These are phyloP conservation scores for Pseudocercospora pini-densiflorae DNA, from an alignment of 2,329 filamentous ascomycete species.

Conservation along the genomic window DNA sequence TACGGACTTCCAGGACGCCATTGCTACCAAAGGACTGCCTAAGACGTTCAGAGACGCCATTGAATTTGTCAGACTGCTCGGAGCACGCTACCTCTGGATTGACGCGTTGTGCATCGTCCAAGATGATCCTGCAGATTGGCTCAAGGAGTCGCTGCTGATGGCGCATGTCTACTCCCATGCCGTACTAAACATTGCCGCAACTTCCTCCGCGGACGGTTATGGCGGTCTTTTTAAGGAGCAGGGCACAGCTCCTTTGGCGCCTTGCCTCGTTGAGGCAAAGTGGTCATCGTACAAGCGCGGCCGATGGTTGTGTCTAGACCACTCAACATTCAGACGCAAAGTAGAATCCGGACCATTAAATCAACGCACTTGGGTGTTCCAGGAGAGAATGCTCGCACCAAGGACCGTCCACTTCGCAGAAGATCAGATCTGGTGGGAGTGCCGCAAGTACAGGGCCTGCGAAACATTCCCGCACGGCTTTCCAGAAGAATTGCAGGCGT, in stretches of 20 bases:
- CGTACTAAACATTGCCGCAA: not conserved
- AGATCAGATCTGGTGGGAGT: conserved; percentile 15
- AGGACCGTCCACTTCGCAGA: conserved; percentile 9
- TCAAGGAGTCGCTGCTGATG: not conserved
- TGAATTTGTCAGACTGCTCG: not conserved
- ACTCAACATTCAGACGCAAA: not conserved
- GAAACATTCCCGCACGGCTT: conserved; percentile 13
- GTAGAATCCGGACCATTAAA: not conserved
- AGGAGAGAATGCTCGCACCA: conserved; percentile 12
- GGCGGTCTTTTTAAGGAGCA: not conserved
- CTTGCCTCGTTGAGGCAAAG: not conserved
- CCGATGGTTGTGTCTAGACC: not conserved
- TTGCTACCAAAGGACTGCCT: not conserved
- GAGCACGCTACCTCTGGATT: not conserved
- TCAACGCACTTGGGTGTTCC: conserved; percentile 15
- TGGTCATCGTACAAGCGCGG: not conserved
- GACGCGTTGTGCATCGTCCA: not conserved
- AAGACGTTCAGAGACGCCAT: conserved; percentile 7
- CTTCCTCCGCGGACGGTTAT: not conserved
- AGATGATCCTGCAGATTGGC: not conserved
- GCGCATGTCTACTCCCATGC: not conserved
- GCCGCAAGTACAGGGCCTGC: conserved; percentile 6
- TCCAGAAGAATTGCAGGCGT: not conserved
- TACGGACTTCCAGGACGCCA: not conserved
- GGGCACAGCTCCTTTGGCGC: not conserved